Evolutionary conservation across 176 grass and related monocot genomes (phyloP).

Genomic region (Avena insularis): DNA sequence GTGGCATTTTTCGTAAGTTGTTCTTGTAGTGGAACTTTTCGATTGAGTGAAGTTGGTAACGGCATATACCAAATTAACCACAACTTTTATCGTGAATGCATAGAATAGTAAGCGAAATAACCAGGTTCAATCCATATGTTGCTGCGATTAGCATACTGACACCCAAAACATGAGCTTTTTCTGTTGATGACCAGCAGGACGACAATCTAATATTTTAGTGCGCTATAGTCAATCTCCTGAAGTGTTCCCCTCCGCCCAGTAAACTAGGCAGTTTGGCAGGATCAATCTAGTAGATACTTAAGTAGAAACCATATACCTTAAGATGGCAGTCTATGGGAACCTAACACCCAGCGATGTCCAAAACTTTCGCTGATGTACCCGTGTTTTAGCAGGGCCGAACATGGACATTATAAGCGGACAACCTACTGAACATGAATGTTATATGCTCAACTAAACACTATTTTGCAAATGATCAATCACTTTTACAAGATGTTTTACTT

Average conservation of each 20-base stretch:
- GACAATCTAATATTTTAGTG: conserved; percentile 14
- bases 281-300: no score
- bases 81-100: no score
- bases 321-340: background rate
- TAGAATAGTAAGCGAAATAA: no score
- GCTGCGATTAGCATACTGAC: background rate
- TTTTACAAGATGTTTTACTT: conserved; percentile 5
- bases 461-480: background rate
- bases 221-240: background rate
- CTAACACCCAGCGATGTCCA: background rate
- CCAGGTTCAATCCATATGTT: no score
- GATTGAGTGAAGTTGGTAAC: no score
- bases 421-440: conserved; percentile 16
- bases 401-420: background rate
- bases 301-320: background rate
- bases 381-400: conserved; percentile 9
- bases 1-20: background rate
- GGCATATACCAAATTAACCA: background rate
- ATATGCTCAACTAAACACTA: background rate
- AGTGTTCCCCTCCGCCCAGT: background rate
- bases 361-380: background rate
- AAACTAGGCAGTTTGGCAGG: no score
- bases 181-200: conserved; percentile 1
- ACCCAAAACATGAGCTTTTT: background rate
- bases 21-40: no score